Conservation (phyloP, 1,284 basidiomycete genomes). For the Rhodotorula glutinis region DNA sequence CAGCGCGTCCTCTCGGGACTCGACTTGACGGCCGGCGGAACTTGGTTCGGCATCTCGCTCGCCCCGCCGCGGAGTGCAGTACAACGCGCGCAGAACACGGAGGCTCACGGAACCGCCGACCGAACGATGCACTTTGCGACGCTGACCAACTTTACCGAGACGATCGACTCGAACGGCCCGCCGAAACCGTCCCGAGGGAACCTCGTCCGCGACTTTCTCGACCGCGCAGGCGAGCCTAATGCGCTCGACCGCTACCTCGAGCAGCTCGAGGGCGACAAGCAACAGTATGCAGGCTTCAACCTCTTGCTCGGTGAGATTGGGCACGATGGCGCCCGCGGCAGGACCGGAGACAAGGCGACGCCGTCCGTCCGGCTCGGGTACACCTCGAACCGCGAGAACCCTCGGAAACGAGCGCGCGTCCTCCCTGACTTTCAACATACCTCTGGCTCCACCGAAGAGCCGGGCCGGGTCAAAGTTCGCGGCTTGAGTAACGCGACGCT, state of each 20-base stretch:
- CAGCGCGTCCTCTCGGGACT: constrained; percentile 34
- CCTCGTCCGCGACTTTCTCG: constrained; percentile 14
- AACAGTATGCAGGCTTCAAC: constrained; percentile 41
- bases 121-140: constrained; percentile 33
- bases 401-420: constrained; percentile 13
- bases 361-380: constrained; percentile 29
- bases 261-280: constrained; percentile 27
- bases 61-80: neutral
- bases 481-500: constrained; percentile 38
- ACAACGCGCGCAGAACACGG: too few relatives aligned
- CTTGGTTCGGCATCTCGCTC: constrained; percentile 40
- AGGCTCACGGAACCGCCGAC: neutral
- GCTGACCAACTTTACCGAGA: constrained; percentile 43
- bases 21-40: constrained; percentile 41
- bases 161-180: constrained; percentile 8
- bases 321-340: neutral
- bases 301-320: constrained; percentile 34
- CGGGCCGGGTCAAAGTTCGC: neutral
- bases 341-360: neutral
- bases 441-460: neutral
- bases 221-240: constrained; percentile 27
- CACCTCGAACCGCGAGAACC: constrained; percentile 36
- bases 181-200: constrained; percentile 6
- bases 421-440: neutral
- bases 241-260: constrained; percentile 23